Conservation (phyloP, 1,284 basidiomycete genomes). For the Heterobasidion irregulare region DNA sequence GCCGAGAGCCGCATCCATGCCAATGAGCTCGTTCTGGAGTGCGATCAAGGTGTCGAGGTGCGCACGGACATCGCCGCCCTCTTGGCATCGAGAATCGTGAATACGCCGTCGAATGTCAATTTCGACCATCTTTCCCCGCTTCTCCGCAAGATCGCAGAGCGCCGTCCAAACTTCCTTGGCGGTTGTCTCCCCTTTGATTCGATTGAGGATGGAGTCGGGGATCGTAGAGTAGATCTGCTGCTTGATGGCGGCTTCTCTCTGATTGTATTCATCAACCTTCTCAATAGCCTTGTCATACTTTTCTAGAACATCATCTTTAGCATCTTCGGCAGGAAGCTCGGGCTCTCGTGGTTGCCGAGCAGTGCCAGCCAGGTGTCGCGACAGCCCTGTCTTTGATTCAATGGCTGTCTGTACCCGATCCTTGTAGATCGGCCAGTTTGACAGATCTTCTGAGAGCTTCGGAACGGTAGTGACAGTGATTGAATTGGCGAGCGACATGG, state of each 20-base stretch:
- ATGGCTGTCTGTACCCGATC: slow-evolving; percentile 16
- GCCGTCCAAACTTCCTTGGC: slow-evolving; percentile 11
- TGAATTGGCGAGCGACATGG: not conserved
- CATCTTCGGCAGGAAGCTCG: no score
- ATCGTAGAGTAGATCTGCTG: slow-evolving; percentile 4
- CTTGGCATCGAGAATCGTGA: slow-evolving; percentile 10
- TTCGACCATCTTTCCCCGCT: slow-evolving; percentile 11
- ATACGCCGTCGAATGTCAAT: slow-evolving; percentile 14
- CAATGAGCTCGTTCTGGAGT: slow-evolving; percentile 14
- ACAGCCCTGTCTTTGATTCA: slow-evolving; percentile 14
- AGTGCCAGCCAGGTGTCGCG: slow-evolving; percentile 12
- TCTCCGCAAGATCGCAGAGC: slow-evolving; percentile 3
- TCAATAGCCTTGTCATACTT: not conserved
- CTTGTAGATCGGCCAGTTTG: slow-evolving; percentile 26
- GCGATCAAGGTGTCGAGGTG: slow-evolving; percentile 13
- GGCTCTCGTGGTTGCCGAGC: no score
- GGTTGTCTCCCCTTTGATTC: not conserved
- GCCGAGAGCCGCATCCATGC: slow-evolving; percentile 10
- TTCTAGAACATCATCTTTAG: no score
- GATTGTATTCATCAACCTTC: not conserved
- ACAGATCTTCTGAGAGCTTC: slow-evolving; percentile 22
- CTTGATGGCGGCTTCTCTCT: slow-evolving; percentile 1
- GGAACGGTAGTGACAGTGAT: slow-evolving; percentile 10
- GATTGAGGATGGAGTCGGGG: slow-evolving; percentile 6
- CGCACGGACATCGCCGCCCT: slow-evolving; percentile 11